phyloP scores from a whole-genome alignment of 2,329 filamentous ascomycete genomes.

The Scedosporium minutisporum region DNA sequence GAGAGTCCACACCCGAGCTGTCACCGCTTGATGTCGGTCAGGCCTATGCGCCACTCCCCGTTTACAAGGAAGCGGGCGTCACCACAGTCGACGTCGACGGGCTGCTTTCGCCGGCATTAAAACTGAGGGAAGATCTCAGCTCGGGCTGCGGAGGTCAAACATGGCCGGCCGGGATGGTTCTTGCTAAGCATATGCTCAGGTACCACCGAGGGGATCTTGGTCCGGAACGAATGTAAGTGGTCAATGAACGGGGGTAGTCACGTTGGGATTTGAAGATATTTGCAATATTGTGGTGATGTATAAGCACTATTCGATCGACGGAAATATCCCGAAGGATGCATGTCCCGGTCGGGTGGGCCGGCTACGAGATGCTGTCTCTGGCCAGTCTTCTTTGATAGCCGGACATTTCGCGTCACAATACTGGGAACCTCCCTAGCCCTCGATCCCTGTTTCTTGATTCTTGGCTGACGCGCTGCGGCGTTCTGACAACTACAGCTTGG shows the following conservation, averaged over 20 bases:
- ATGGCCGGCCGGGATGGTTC: slow-evolving; percentile 87
- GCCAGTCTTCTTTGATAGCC: no score
- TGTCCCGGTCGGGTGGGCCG: no score
- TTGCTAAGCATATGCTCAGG: slow-evolving; percentile 77
- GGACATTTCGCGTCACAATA: no score
- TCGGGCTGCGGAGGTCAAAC: slow-evolving; percentile 87
- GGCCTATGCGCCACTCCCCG: slow-evolving; percentile 49
- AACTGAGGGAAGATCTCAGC: slow-evolving; percentile 74
- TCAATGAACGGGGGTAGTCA: background rate
- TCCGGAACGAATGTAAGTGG: slow-evolving; percentile 62
- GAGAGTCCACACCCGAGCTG: slow-evolving; percentile 36
- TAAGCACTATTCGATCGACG: no score
- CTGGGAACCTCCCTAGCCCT: background rate
- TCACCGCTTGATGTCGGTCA: slow-evolving; percentile 42
- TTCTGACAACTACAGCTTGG: slow-evolving; percentile 49
- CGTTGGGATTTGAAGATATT: no score
- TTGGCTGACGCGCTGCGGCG: slow-evolving; percentile 2
- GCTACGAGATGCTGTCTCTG: no score
- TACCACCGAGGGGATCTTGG: slow-evolving; percentile 55
- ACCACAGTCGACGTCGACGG: slow-evolving; percentile 58
- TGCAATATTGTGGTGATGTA: no score
- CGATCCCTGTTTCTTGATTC: slow-evolving; percentile 5
- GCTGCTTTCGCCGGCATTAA: slow-evolving; percentile 58
- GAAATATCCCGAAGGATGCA: no score
- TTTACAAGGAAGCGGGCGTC: slow-evolving; percentile 45